Percentiles rank a stretch among this genome's conserved stretches.
These are phyloP conservation scores for Hypsizygus marmoreus DNA, from an alignment of 768 basidiomycete genomes.

Conservation along the genomic window DNA sequence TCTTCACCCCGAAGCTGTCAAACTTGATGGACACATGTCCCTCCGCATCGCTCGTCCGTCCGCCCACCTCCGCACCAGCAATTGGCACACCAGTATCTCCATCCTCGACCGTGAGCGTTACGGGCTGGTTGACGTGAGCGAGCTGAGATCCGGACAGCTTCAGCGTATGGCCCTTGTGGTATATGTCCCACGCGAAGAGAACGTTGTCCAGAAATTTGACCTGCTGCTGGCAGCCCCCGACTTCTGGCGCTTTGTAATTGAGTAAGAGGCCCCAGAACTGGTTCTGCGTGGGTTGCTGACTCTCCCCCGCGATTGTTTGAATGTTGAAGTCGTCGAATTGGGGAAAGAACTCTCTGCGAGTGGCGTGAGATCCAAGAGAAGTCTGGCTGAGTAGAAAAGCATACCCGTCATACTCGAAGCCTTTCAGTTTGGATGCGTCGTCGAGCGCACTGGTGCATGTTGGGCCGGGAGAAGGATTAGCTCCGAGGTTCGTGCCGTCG, in stretches of 20 bases:
- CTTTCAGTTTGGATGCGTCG: slow-evolving; percentile 32
- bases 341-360: slow-evolving; percentile 30
- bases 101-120: slow-evolving; percentile 38
- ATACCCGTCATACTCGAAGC: slow-evolving; percentile 47
- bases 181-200: slow-evolving; percentile 15
- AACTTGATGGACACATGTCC: slow-evolving; percentile 32
- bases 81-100: slow-evolving; percentile 33
- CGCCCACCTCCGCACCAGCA: slow-evolving; percentile 33
- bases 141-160: slow-evolving; percentile 39
- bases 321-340: slow-evolving; percentile 47
- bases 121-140: slow-evolving; percentile 22
- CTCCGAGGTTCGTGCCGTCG: slow-evolving; percentile 43
- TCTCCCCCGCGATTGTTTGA: slow-evolving; percentile 33
- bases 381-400: slow-evolving; percentile 6
- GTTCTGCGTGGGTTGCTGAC: slow-evolving; percentile 29
- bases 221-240: slow-evolving; percentile 16
- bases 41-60: slow-evolving; percentile 21
- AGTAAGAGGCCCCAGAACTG: slow-evolving; percentile 18
- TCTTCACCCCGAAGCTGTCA: slow-evolving; percentile 19
- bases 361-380: too few species aligned
- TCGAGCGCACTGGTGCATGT: slow-evolving; percentile 46
- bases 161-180: slow-evolving; percentile 22
- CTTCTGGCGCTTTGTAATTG: slow-evolving; percentile 2
- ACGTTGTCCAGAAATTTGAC: slow-evolving; percentile 12
- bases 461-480: slow-evolving; percentile 36